A percentile compares a stretch with the other conserved stretches of the same genome.
Conservation (phyloP, 805 yeast species). For the Danielozyma ontarioensis region DNA sequence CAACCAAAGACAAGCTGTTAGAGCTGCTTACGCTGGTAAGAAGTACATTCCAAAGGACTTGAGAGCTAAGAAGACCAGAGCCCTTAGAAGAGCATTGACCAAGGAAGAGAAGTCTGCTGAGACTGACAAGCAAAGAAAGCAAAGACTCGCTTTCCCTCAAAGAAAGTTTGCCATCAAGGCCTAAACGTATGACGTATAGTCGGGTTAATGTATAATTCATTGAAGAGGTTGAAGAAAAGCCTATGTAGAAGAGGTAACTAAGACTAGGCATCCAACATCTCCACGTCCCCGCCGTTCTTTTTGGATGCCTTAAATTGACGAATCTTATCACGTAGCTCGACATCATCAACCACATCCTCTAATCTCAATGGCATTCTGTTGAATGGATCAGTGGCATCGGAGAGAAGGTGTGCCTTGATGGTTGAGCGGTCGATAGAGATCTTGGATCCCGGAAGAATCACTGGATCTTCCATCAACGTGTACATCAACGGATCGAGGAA, state of each 20-base stretch:
- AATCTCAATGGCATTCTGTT: conserved; percentile 85
- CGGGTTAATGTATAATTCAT: not conserved
- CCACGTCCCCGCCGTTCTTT: conserved; percentile 17
- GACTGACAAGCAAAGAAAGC: conserved; percentile 90
- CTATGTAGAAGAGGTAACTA: too few relatives aligned
- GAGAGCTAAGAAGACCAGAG: conserved; percentile 99
- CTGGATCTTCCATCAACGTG: conserved; percentile 94
- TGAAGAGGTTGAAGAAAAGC: too few relatives aligned
- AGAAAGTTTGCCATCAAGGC: conserved; percentile 99
- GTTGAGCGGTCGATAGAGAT: conserved; percentile 86
- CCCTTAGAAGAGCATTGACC: conserved; percentile 95
- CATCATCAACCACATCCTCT: conserved; percentile 82
- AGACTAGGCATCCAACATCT: conserved; percentile 10
- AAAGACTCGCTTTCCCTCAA: conserved; percentile 93
- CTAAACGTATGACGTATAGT: conserved; percentile 40
- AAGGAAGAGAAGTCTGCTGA: conserved; percentile 73
- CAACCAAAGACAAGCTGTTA: conserved; percentile 92
- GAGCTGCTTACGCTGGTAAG: conserved; percentile 91
- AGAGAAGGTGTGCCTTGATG: conserved; percentile 85
- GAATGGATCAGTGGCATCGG: conserved; percentile 96
- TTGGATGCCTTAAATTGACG: conserved; percentile 49
- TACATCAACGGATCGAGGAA: conserved; percentile 95
- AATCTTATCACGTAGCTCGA: conserved; percentile 60
- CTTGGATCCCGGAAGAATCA: conserved; percentile 81
- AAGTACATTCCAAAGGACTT: conserved; percentile 97